phyloP scores from a whole-genome alignment of 2,329 filamentous ascomycete species.

The Neofusicoccum laricinum region DNA sequence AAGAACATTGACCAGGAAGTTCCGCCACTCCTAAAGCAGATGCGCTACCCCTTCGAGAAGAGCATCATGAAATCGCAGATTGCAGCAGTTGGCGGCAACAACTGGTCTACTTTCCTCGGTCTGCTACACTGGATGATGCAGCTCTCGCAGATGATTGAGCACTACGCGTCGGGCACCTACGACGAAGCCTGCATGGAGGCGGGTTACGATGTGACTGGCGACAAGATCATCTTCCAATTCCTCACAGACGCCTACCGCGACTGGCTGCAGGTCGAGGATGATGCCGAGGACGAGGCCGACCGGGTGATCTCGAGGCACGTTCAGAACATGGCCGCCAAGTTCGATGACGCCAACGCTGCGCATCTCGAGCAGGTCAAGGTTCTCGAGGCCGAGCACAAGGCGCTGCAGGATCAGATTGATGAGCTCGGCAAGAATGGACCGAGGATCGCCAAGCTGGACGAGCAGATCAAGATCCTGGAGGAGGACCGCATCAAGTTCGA shows the following conservation, averaged over 20 bases:
- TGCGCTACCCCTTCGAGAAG: constrained; percentile 92
- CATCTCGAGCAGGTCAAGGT: constrained; percentile 81
- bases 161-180: constrained; percentile 74
- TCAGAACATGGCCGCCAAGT: constrained; percentile 81
- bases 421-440: constrained; percentile 84
- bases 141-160: constrained; percentile 87
- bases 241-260: constrained; percentile 86
- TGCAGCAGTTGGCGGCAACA: constrained; percentile 89
- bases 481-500: constrained; percentile 95
- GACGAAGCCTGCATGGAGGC: constrained; percentile 86
- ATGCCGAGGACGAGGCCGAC: constrained; percentile 81
- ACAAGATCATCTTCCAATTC: constrained; percentile 93
- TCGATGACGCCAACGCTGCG: constrained; percentile 79
- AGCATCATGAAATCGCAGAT: constrained; percentile 97
- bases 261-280: constrained; percentile 77
- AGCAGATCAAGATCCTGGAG: constrained; percentile 88
- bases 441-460: constrained; percentile 78
- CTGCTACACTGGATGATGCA: constrained; percentile 99
- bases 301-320: constrained; percentile 81
- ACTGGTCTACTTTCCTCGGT: constrained; percentile 93
- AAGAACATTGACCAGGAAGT: constrained; percentile 96
- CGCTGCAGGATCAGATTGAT: constrained; percentile 80
- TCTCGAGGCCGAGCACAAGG: constrained; percentile 81
- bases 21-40: constrained; percentile 83
- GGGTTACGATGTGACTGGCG: constrained; percentile 81